Percentiles rank a stretch among this genome's conserved stretches.
phyloP scores from a whole-genome alignment of 1,284 basidiomycete species.

The Spongispora temasekensis region DNA sequence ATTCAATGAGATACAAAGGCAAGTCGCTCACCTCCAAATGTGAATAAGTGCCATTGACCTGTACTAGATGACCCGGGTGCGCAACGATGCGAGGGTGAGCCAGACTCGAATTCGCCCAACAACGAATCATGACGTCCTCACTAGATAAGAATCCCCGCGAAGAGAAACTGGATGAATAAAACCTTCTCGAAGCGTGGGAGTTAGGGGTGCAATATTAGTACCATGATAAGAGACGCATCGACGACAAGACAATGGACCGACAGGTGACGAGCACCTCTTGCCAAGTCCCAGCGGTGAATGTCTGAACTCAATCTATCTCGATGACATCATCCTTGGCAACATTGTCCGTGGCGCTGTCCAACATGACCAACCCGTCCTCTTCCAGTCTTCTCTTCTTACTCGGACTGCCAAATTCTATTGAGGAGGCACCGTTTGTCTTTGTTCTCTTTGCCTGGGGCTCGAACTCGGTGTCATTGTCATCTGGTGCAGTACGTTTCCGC shows the following conservation, averaged over 20 bases:
- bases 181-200: too few species aligned
- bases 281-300: not conserved
- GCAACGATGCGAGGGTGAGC: too few species aligned
- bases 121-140: not conserved
- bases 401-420: slow-evolving; percentile 43
- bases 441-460: slow-evolving; percentile 58
- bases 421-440: slow-evolving; percentile 30
- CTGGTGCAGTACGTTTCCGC: slow-evolving; percentile 59
- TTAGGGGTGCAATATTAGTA: slow-evolving; percentile 1
- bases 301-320: slow-evolving; percentile 46
- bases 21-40: too few species aligned
- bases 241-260: not conserved
- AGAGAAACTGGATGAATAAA: too few species aligned
- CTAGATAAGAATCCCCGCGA: not conserved
- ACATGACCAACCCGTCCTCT: slow-evolving; percentile 67
- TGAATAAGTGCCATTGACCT: too few species aligned
- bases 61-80: not conserved
- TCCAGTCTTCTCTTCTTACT: slow-evolving; percentile 66
- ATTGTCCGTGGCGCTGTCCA: slow-evolving; percentile 59
- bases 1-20: too few species aligned
- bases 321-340: slow-evolving; percentile 56
- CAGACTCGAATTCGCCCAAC: too few species aligned
- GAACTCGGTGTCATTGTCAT: slow-evolving; percentile 48
- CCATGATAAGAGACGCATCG: not conserved
- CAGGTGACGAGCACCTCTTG: not conserved